Evolutionary conservation across 768 basidiomycete species (phyloP), one percentile per base, ranked within the genome.

Genomic region (Albatrellus ellisii): DNA sequence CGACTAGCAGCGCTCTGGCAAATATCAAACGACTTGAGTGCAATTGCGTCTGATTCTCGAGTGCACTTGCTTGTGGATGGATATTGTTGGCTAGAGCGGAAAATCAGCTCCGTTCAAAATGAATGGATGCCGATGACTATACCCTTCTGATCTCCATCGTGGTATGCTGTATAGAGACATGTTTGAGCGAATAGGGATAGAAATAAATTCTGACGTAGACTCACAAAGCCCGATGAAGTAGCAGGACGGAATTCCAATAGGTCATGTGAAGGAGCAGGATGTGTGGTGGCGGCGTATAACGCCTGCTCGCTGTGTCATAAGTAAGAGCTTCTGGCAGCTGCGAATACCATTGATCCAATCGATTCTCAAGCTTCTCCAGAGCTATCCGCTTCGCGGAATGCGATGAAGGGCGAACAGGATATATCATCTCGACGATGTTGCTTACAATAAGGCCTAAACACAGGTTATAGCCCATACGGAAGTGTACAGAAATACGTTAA

Each of bases 171-270:
- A 45, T 40, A 26, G 53, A 15, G 54, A 39, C 11, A 45, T 43
- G 3, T 37, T 10, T 45, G 44, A 3, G 27, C 26, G 26, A 33
- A 35, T 35, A 34, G 6, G n/a, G 12, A 35, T 43, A 20, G 8
- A 47, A 27, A 27, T 34, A 12, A 18, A 2, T 7, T 15, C 37
- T 4, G 27, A 45, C 22, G 32, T 14, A 12, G 20, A 69, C 84
- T 68, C 58, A 86, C 84, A 85, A 88, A 12, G 80, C 82, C 39
- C 85, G 70, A 57, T 87, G 72, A 28, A 87, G 65, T 27, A 88
- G 62, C 10, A 88, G 63, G 4, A 87, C 77, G 14, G 80, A 68
- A 6, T 73, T 75, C 74, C 81, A 83, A 55, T 88, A 87, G 47
- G 81, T 68, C 43, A 83, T 67, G 50, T 88, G 80, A 31, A 87